A percentile compares a stretch with the other conserved stretches of the same genome.
Evolutionary conservation across 2,329 filamentous ascomycete species (phyloP).

Genomic region (Neofusicoccum sp.): DNA sequence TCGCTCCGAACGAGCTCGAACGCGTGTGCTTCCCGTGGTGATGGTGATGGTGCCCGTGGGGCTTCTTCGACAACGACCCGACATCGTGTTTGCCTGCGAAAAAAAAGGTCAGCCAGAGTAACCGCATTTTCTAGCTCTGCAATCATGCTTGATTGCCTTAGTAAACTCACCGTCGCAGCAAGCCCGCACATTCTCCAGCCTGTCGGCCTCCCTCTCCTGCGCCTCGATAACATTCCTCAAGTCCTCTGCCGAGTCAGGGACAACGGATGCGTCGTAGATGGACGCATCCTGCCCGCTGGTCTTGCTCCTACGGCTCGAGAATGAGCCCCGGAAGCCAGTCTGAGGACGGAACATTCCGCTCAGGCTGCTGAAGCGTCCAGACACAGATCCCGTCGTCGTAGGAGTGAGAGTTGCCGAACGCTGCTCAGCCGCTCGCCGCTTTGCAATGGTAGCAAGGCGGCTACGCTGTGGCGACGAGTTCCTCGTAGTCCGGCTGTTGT

Average conservation of each 20-base stretch:
- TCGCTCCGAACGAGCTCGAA: constrained; percentile 16
- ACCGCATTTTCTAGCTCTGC: not conserved
- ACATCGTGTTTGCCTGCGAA: constrained; percentile 54
- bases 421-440: constrained; percentile 15
- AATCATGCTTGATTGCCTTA: constrained; percentile 51
- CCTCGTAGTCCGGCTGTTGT: constrained; percentile 62
- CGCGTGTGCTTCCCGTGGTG: constrained; percentile 13
- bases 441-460: constrained; percentile 39
- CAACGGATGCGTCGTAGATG: constrained; percentile 59
- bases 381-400: constrained; percentile 45
- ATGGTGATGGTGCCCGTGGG: constrained; percentile 29
- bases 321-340: constrained; percentile 50
- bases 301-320: constrained; percentile 51
- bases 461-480: constrained; percentile 41
- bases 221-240: constrained; percentile 75
- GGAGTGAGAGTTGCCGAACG: constrained; percentile 25
- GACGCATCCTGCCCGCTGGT: constrained; percentile 36
- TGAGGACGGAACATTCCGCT: constrained; percentile 50
- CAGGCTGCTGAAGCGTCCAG: constrained; percentile 47
- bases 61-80: constrained; percentile 44
- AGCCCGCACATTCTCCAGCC: constrained; percentile 91
- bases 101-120: constrained; percentile 16
- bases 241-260: constrained; percentile 77
- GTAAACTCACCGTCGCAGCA: constrained; percentile 77
- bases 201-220: constrained; percentile 74